These are phyloP conservation scores for Collariella sp. DNA, from an alignment of 495 filamentous ascomycete genomes.

Conservation along the genomic window DNA sequence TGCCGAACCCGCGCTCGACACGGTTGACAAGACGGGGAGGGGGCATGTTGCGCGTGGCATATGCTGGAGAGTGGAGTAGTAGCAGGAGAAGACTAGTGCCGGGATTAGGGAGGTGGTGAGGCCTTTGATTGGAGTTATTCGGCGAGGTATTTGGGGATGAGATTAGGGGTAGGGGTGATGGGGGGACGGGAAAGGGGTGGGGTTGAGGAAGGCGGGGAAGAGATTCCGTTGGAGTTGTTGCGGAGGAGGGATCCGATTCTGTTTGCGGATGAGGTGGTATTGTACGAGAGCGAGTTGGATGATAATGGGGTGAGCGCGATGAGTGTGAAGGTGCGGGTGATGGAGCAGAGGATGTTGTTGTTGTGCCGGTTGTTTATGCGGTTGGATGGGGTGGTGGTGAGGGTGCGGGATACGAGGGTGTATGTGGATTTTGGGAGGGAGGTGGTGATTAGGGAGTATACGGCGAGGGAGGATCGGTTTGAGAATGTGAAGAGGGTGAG, in stretches of 20 bases:
- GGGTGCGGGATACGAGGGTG: constrained; percentile 81
- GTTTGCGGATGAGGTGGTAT: constrained; percentile 87
- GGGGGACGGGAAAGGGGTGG: neutral
- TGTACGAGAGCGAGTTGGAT: constrained; percentile 96
- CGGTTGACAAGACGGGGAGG: constrained; percentile 86
- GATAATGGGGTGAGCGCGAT: constrained; percentile 91
- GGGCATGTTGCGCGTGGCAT: constrained; percentile 81
- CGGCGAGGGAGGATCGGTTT: constrained; percentile 70
- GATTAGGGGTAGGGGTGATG: neutral
- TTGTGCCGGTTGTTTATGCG: constrained; percentile 88
- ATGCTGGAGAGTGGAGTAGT: constrained; percentile 83
- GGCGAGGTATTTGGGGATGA: constrained; percentile 68
- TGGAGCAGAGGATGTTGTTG: constrained; percentile 76
- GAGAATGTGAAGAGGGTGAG: constrained; percentile 65
- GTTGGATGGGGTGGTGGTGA: constrained; percentile 77
- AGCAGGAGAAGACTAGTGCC: constrained; percentile 77
- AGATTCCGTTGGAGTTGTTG: constrained; percentile 75
- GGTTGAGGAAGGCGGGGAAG: neutral
- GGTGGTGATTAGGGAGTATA: constrained; percentile 83
- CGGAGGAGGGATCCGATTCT: constrained; percentile 78
- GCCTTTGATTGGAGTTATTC: constrained; percentile 98
- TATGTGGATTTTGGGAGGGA: constrained; percentile 82
- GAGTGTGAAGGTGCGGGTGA: constrained; percentile 82
- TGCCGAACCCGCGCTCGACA: constrained; percentile 75
- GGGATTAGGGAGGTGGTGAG: constrained; percentile 89